A percentile compares a stretch with the other conserved stretches of the same genome.
Evolutionary conservation across 148 eudicot species (phyloP).

Genomic region (Pouteria glomerata): DNA sequence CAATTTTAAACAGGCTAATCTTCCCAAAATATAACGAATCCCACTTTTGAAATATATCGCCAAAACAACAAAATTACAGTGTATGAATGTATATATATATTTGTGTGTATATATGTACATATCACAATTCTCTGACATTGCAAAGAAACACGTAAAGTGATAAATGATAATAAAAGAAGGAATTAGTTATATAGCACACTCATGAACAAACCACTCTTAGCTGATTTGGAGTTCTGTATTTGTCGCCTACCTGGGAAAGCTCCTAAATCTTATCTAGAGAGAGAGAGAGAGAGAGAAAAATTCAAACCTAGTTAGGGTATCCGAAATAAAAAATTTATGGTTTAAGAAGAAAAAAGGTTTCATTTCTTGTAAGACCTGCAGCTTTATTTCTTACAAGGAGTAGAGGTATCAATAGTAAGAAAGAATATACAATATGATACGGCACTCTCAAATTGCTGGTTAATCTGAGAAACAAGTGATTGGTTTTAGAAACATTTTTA

Average conservation of each 20-base stretch:
- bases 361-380: no score
- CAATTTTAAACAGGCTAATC: background rate
- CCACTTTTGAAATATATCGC: background rate
- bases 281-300: background rate
- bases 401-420: no score
- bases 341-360: no score
- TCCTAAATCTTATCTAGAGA: background rate
- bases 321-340: background rate
- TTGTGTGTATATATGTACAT: no score
- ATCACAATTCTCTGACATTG: background rate
- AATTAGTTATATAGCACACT: background rate
- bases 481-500: no score
- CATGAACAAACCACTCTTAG: background rate
- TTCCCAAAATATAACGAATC: background rate
- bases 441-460: no score
- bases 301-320: background rate
- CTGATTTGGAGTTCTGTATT: background rate
- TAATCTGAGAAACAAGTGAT: no score
- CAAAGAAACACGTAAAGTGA: conserved; percentile 1
- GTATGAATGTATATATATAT: no score
- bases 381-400: no score
- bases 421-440: no score
- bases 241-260: background rate
- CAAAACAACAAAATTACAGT: background rate
- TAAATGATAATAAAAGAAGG: background rate